A percentile compares a stretch with the other conserved stretches of the same genome.
Conservation (phyloP, 208 protist species). For the Leishmania tropica region DNA sequence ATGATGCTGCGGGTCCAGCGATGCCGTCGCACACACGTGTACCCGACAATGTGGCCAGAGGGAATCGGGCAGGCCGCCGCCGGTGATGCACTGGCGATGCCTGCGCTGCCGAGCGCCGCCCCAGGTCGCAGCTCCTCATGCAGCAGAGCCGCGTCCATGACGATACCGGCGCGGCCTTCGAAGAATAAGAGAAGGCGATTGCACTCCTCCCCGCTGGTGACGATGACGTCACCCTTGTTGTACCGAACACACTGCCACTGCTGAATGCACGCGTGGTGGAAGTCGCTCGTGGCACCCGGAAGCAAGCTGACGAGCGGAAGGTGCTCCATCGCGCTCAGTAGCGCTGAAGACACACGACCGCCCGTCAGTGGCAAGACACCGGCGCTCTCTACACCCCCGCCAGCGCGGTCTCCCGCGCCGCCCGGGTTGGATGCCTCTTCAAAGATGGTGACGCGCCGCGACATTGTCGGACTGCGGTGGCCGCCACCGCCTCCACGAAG, state of each 20-base stretch:
- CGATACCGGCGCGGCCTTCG: conserved; percentile 55
- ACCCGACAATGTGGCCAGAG: conserved; percentile 60
- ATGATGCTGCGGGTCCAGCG: conserved; percentile 70
- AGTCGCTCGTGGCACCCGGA: conserved; percentile 30
- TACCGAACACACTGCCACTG: conserved; percentile 54
- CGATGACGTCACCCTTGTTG: conserved; percentile 55
- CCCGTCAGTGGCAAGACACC: conserved; percentile 7
- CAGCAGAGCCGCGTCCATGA: conserved; percentile 40
- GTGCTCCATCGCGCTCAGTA: conserved; percentile 47
- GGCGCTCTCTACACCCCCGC: background rate
- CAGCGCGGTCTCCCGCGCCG: conserved; percentile 1
- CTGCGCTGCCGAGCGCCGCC: conserved; percentile 13
- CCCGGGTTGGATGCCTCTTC: conserved; percentile 18
- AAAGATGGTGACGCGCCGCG: conserved; percentile 49
- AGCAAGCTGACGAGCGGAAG: conserved; percentile 55
- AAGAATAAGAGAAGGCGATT: conserved; percentile 73
- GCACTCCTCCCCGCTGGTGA: conserved; percentile 69
- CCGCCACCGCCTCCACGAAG: background rate
- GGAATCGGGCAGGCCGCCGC: conserved; percentile 39
- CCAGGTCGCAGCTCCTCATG: conserved; percentile 22
- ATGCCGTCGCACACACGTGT: conserved; percentile 81
- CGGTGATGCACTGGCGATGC: conserved; percentile 19
- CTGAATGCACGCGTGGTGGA: conserved; percentile 28
- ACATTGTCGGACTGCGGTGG: background rate
- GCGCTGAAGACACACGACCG: conserved; percentile 37